Evolutionary conservation across 2,329 filamentous ascomycete species (phyloP).

Genomic region (Hypoxylon sp.): DNA sequence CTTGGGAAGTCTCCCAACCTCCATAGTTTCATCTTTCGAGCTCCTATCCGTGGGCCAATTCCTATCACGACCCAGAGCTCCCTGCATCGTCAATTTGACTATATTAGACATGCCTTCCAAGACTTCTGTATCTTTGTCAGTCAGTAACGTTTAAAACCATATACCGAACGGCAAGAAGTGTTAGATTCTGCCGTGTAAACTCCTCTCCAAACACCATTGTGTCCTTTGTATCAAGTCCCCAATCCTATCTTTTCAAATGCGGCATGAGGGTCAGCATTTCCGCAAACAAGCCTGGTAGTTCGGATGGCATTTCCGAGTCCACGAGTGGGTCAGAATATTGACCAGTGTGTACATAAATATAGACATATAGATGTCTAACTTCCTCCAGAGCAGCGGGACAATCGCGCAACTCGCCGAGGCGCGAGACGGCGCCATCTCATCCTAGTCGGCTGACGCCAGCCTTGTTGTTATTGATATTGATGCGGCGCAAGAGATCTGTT

Average conservation of each 20-base stretch:
- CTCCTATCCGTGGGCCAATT: not conserved
- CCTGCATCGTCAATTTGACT: not conserved
- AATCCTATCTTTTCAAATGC: not conserved
- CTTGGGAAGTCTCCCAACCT: not conserved
- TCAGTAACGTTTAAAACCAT: not conserved
- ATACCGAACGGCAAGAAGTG: not conserved
- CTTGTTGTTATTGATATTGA: not conserved
- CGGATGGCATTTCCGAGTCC: not conserved
- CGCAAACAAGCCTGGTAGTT: too few relatives aligned
- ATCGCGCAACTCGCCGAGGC: not conserved
- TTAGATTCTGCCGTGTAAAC: not conserved
- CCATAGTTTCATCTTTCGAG: not conserved
- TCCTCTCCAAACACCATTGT: not conserved
- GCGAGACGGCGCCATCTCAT: not conserved
- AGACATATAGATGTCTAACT: not conserved
- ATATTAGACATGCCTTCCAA: not conserved
- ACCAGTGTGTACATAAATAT: not conserved
- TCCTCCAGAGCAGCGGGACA: not conserved
- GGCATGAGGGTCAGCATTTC: too few relatives aligned
- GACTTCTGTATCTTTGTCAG: not conserved
- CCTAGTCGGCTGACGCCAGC: not conserved
- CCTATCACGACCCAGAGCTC: not conserved
- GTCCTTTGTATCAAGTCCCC: not conserved
- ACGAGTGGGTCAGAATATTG: not conserved
- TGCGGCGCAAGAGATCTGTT: too few relatives aligned